Evolutionary conservation across 1,284 basidiomycete species (phyloP).

Genomic region (Papiliotrema nemorosa): DNA sequence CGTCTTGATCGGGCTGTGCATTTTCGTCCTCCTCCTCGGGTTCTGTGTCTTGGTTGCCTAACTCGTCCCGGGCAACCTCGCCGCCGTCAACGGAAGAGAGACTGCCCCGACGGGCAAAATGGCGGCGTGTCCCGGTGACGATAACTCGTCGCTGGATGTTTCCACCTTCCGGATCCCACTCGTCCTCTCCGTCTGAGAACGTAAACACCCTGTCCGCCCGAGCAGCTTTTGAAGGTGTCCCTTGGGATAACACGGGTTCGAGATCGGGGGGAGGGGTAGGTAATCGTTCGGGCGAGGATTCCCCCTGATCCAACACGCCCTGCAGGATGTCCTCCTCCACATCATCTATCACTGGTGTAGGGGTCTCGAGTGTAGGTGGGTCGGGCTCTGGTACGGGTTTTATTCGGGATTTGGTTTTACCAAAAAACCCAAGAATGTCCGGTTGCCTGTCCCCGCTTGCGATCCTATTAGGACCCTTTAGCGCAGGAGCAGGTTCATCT

Average conservation of each 20-base stretch:
- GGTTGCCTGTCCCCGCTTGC: not conserved
- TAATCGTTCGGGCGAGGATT: not conserved
- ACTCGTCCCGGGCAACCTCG: not conserved
- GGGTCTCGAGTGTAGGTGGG: too few species aligned
- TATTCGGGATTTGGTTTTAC: not conserved
- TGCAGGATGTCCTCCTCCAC: constrained; percentile 11
- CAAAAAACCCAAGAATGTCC: too few species aligned
- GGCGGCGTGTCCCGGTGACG: constrained; percentile 27
- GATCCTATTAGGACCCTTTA: not conserved
- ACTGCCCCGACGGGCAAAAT: constrained; percentile 9
- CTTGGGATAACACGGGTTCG: not conserved
- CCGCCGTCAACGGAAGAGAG: not conserved
- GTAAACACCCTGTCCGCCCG: constrained; percentile 16
- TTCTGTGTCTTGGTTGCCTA: constrained; percentile 2
- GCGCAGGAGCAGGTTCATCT: not conserved
- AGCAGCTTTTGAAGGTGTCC: constrained; percentile 4
- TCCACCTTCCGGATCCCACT: constrained; percentile 35
- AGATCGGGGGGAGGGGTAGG: constrained; percentile 1
- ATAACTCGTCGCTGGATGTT: constrained; percentile 13
- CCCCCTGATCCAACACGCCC: not conserved
- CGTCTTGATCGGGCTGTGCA: constrained; percentile 2
- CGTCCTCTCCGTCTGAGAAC: constrained; percentile 38
- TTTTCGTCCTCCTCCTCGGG: constrained; percentile 7
- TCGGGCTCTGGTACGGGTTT: too few species aligned
- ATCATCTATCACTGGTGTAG: not conserved